Evolutionary conservation across 148 eudicot genomes (phyloP).

Genomic region (Persicaria tinctoria): DNA sequence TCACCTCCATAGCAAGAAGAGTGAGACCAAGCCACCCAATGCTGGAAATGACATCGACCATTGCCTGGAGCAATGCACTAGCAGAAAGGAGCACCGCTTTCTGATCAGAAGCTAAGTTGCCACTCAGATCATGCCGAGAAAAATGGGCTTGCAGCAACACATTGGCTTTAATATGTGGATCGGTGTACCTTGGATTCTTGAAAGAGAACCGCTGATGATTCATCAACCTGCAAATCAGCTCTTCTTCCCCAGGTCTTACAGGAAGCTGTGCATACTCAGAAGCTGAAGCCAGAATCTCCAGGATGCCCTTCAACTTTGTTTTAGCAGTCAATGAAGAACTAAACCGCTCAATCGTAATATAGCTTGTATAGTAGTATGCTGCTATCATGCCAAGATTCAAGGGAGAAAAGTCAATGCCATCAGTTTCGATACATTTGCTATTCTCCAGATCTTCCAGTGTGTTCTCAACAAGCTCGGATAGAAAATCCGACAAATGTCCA

Average conservation of each 20-base stretch:
- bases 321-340: conserved; percentile 71
- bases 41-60: conserved; percentile 93
- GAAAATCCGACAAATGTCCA: conserved; percentile 81
- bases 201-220: conserved; percentile 80
- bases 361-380: conserved; percentile 78
- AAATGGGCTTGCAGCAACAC: conserved; percentile 86
- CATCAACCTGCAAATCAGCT: conserved; percentile 59
- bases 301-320: conserved; percentile 77
- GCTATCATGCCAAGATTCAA: conserved; percentile 92
- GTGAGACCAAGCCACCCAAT: conserved; percentile 83
- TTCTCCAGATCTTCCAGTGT: conserved; percentile 72
- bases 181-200: conserved; percentile 69
- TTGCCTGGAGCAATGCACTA: conserved; percentile 71
- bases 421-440: conserved; percentile 76
- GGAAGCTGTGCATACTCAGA: conserved; percentile 82
- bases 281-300: conserved; percentile 80
- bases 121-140: conserved; percentile 71
- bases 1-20: conserved; percentile 85
- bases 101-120: conserved; percentile 75
- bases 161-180: conserved; percentile 86
- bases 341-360: conserved; percentile 84
- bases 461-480: conserved; percentile 90
- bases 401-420: conserved; percentile 66
- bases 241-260: conserved; percentile 89
- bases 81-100: conserved; percentile 67